phyloP scores from a whole-genome alignment of 1,284 basidiomycete genomes.

The Cutaneotrichosporon cutaneum region DNA sequence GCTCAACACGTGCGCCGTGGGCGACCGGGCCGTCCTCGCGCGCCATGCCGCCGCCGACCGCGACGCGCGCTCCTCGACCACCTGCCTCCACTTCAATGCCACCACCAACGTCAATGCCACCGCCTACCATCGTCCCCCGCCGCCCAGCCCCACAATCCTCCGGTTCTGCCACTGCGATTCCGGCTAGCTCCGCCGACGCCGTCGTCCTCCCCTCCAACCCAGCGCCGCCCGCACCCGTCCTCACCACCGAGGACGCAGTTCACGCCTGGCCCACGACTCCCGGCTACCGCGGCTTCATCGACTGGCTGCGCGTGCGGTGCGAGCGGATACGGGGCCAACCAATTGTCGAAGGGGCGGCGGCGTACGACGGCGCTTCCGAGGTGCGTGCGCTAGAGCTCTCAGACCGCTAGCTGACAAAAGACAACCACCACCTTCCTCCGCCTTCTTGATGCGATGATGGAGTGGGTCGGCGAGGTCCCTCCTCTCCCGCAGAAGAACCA shows the following conservation, averaged over 20 bases:
- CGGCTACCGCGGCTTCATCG: conserved; percentile 68
- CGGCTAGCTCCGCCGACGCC: background rate
- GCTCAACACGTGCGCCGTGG: background rate
- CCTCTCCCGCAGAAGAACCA: conserved; percentile 71
- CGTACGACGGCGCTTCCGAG: conserved; percentile 38
- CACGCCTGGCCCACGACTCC: conserved; percentile 64
- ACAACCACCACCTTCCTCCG: conserved; percentile 57
- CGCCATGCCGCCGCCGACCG: conserved; percentile 1
- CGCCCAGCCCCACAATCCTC: background rate
- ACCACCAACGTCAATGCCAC: background rate
- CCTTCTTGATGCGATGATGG: conserved; percentile 68
- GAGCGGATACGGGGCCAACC: conserved; percentile 67
- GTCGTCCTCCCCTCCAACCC: conserved; percentile 31
- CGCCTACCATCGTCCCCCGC: background rate
- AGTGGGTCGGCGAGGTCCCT: conserved; percentile 81
- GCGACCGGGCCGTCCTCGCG: conserved; percentile 3
- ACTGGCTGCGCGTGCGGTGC: conserved; percentile 70
- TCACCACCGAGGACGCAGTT: conserved; percentile 65
- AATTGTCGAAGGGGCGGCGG: conserved; percentile 32
- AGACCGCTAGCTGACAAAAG: conserved; percentile 44
- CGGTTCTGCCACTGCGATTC: background rate
- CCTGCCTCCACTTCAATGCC: background rate
- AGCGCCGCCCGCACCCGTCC: conserved; percentile 26
- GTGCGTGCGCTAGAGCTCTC: conserved; percentile 4
- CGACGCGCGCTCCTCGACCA: background rate